Percentiles rank a stretch among this genome's conserved stretches.
These are phyloP conservation scores for Colletotrichum sansevieriae DNA, from an alignment of 2,329 filamentous ascomycete genomes.

Conservation along the genomic window DNA sequence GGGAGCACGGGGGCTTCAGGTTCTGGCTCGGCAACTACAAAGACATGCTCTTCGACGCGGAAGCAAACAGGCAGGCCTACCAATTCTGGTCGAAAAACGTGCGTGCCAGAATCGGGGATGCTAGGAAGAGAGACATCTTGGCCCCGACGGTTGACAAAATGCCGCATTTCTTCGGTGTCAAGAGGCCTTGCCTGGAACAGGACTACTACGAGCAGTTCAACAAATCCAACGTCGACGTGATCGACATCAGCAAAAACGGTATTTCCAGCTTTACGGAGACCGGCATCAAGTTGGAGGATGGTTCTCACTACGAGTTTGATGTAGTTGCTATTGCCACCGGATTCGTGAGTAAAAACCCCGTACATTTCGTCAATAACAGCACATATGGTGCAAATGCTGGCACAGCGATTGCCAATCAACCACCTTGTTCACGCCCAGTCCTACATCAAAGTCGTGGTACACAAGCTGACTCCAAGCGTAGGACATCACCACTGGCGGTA, in stretches of 20 bases:
- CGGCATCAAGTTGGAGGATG: constrained; percentile 56
- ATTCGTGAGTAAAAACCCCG: constrained; percentile 52
- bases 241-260: constrained; percentile 56
- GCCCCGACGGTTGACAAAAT: constrained; percentile 60
- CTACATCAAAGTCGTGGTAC: not conserved
- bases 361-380: not conserved
- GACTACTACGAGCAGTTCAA: constrained; percentile 64
- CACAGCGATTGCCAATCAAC: not conserved
- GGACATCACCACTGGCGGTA: constrained; percentile 46
- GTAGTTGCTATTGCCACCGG: constrained; percentile 60
- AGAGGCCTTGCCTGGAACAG: constrained; percentile 59
- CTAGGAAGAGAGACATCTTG: constrained; percentile 62
- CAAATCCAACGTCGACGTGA: constrained; percentile 55
- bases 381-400: not conserved
- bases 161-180: constrained; percentile 68
- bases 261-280: constrained; percentile 58
- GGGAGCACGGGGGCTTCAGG: constrained; percentile 65
- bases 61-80: constrained; percentile 67
- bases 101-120: constrained; percentile 62
- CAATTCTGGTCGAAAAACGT: constrained; percentile 68
- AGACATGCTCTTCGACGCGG: constrained; percentile 59
- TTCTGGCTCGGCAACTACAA: constrained; percentile 68
- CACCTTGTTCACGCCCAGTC: not conserved
- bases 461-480: not conserved
- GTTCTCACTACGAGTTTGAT: constrained; percentile 58